Evolutionary conservation across 768 basidiomycete species (phyloP).

Genomic region (Dioszegia hungarica): DNA sequence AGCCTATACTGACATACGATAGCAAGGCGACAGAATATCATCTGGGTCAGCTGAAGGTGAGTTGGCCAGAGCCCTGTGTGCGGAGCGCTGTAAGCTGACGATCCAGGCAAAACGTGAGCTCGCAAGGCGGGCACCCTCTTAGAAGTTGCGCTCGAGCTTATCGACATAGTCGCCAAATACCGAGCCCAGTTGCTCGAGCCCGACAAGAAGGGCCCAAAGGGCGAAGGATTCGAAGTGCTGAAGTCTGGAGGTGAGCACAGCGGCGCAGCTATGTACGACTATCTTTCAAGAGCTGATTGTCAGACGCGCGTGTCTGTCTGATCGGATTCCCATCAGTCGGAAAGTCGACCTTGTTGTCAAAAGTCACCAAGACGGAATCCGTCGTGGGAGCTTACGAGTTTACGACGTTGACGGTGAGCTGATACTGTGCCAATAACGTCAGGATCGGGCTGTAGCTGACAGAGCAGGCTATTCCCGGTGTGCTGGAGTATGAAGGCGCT

Average conservation of each 20-base stretch:
- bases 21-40: constrained; percentile 78
- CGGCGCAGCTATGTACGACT: too few relatives aligned
- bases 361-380: constrained; percentile 84
- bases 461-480: constrained; percentile 79
- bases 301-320: constrained; percentile 80
- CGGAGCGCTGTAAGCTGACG: neutral
- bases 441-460: neutral
- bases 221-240: constrained; percentile 83
- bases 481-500: constrained; percentile 89
- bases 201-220: constrained; percentile 67
- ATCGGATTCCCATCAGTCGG: constrained; percentile 97
- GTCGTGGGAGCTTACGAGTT: constrained; percentile 92
- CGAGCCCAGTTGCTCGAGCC: constrained; percentile 93
- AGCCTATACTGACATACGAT: neutral
- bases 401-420: constrained; percentile 74
- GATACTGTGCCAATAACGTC: constrained; percentile 43
- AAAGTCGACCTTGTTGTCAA: constrained; percentile 86
- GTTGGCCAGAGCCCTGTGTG: neutral
- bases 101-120: constrained; percentile 33
- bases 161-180: constrained; percentile 62
- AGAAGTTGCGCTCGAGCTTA: neutral
- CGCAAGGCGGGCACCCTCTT: neutral
- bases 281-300: neutral
- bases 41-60: constrained; percentile 56
- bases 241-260: constrained; percentile 61